These are phyloP conservation scores for Arthrinium puccinioides DNA, from an alignment of 2,329 filamentous ascomycete genomes.

Conservation along the genomic window DNA sequence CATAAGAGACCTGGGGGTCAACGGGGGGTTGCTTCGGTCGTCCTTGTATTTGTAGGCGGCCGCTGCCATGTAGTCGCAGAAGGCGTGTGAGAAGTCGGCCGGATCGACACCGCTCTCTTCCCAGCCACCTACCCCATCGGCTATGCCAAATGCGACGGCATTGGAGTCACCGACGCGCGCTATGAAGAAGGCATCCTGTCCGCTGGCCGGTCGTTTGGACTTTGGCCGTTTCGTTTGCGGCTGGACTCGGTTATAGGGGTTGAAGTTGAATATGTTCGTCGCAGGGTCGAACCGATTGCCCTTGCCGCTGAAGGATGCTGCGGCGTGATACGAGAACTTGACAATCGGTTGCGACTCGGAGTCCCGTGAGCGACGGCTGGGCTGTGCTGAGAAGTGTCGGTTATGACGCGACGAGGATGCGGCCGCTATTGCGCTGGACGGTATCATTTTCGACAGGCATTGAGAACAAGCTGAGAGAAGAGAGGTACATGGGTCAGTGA, in stretches of 20 bases:
- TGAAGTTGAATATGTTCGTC: constrained; percentile 67
- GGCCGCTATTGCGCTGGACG: constrained; percentile 9
- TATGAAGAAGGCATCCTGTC: constrained; percentile 96
- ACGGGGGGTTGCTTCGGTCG: constrained; percentile 20
- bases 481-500: neutral
- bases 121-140: constrained; percentile 95
- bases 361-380: constrained; percentile 13
- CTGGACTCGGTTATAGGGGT: constrained; percentile 53
- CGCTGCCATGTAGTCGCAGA: constrained; percentile 89
- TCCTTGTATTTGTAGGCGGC: constrained; percentile 54
- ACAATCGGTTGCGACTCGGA: constrained; percentile 10
- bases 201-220: constrained; percentile 64
- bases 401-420: constrained; percentile 5
- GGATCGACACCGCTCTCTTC: constrained; percentile 87
- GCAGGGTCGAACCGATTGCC: constrained; percentile 59
- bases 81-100: constrained; percentile 86
- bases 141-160: constrained; percentile 76
- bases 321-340: constrained; percentile 60
- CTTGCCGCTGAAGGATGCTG: constrained; percentile 71
- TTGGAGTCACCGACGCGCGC: constrained; percentile 66
- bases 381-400: constrained; percentile 16
- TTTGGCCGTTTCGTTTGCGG: constrained; percentile 44
- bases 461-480: neutral
- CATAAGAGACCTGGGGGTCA: constrained; percentile 65
- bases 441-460: constrained; percentile 14